Percentiles rank a stretch among this genome's conserved stretches.
Evolutionary conservation across 2,329 filamentous ascomycete species (phyloP).

Genomic region (Gaeumannomyces sp.): DNA sequence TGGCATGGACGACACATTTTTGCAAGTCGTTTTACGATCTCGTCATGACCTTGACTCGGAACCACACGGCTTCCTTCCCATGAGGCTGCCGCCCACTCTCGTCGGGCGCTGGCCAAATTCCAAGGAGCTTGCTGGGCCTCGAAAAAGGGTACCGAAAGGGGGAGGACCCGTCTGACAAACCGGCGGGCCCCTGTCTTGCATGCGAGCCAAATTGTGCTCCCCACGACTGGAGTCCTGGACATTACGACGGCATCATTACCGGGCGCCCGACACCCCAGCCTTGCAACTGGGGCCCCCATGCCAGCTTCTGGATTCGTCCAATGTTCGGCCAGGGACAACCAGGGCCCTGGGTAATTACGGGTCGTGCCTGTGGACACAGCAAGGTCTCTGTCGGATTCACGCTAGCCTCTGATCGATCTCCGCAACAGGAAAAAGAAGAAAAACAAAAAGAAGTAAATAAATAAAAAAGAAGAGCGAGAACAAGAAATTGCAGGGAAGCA

Average conservation of each 20-base stretch:
- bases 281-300: not conserved
- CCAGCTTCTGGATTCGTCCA: constrained; percentile 1
- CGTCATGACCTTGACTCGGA: not conserved
- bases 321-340: not conserved
- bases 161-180: no score
- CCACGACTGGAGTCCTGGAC: not conserved
- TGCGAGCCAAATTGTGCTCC: not conserved
- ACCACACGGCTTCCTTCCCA: not conserved
- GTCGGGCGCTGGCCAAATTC: not conserved
- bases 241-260: constrained; percentile 1
- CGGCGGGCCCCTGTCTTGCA: not conserved
- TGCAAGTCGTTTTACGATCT: not conserved
- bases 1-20: not conserved
- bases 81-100: not conserved
- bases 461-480: not conserved
- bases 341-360: not conserved
- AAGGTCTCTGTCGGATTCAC: not conserved
- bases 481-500: not conserved
- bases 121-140: not conserved
- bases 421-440: not conserved
- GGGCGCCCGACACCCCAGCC: not conserved
- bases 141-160: not conserved
- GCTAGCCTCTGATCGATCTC: constrained; percentile 1
- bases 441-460: constrained; percentile 1
- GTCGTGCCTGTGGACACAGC: not conserved